Conservation (phyloP, 768 basidiomycete genomes). For the Termitomyces sp. region DNA sequence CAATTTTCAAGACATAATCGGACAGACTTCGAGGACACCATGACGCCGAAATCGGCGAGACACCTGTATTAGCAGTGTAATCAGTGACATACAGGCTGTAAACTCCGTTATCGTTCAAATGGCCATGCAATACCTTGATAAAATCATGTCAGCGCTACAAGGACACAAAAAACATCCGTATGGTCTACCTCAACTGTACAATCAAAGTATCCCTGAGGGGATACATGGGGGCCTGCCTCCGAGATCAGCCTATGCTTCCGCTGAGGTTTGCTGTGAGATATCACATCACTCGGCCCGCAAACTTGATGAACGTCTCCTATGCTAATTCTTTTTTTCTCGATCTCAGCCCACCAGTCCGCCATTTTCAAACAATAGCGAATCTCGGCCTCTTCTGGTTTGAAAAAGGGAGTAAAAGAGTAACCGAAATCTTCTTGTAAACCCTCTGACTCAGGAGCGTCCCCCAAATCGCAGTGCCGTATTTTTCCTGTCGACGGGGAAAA, state of each 20-base stretch:
- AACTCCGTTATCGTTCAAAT: conserved; percentile 30
- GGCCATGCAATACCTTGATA: conserved; percentile 43
- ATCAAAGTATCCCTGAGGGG: conserved; percentile 51
- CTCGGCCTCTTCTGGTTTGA: conserved; percentile 32
- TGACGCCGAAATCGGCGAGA: conserved; percentile 27
- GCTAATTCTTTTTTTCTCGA: conserved; percentile 18
- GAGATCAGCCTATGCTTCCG: conserved; percentile 43
- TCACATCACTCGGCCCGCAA: conserved; percentile 6
- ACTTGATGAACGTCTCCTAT: conserved; percentile 16
- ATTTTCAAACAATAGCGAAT: conserved; percentile 38
- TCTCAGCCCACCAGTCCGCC: conserved; percentile 47
- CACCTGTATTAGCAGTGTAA: conserved; percentile 43
- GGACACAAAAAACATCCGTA: not conserved
- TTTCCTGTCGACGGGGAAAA: conserved; percentile 36
- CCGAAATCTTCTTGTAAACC: conserved; percentile 29
- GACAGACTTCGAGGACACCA: conserved; percentile 46
- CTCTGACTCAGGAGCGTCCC: conserved; percentile 31
- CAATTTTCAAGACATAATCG: conserved; percentile 44
- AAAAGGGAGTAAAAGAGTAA: conserved; percentile 39
- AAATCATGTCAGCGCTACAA: not conserved
- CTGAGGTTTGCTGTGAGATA: conserved; percentile 3
- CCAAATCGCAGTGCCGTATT: conserved; percentile 32
- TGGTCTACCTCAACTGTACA: conserved; percentile 55
- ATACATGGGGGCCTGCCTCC: conserved; percentile 40
- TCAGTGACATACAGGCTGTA: conserved; percentile 61